Base-by-base conservation (phyloP, 192 early-diverging fungal genomes). In the Umbelopsis ramanniana region DNA sequence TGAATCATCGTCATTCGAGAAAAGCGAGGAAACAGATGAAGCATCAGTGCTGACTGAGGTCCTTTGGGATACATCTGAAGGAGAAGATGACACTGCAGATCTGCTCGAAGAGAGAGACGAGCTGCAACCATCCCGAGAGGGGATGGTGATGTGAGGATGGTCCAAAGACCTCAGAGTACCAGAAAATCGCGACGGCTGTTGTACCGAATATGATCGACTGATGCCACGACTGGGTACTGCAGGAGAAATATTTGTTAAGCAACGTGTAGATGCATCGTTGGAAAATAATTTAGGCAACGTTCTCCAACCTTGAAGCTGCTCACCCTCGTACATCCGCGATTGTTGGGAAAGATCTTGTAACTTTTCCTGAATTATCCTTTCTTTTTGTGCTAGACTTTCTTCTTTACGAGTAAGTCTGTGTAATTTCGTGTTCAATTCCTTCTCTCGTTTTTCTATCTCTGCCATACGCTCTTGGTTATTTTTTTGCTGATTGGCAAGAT, bases 1-100 rank as follows among this genome's bases (percentile, higher is more conserved):
- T 8, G 57, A 11, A 37, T 17, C 26, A 35, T 63, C 57, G 26
- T 63, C 57, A n/a, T 63, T 63, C 6, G 24, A 35, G 14, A 63
- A 63, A 29, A 63, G 57, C 15, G 57, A 63, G 2, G 57, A 63
- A 17, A 63, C 57, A 38, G 57, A 63, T 4, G 57, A 63, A 17
- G 29, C 33, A 12, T 29, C 57, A 63, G 57, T 63, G 7, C 57
- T 63, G 33, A 63, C 17, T 37, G 57, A 63, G 17, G 29, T 29
- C 7, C 26, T 35, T n/a, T 29, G 29, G 0, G 57, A 63, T 26
- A 4, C 26, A 17, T 63, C 17, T 29, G 26, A 63, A 14, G 57
- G 57, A 17, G 57, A 63, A 37, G 1, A 37, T 14, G 57, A 63
- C 17, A 14, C 15, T 14, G 2, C 14, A n/a, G 57, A 63, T 37